Percentiles rank a stretch among this genome's conserved stretches.
These are phyloP conservation scores for Cladosporium sp. DNA, from an alignment of 2,329 filamentous ascomycete species.

Conservation along the genomic window DNA sequence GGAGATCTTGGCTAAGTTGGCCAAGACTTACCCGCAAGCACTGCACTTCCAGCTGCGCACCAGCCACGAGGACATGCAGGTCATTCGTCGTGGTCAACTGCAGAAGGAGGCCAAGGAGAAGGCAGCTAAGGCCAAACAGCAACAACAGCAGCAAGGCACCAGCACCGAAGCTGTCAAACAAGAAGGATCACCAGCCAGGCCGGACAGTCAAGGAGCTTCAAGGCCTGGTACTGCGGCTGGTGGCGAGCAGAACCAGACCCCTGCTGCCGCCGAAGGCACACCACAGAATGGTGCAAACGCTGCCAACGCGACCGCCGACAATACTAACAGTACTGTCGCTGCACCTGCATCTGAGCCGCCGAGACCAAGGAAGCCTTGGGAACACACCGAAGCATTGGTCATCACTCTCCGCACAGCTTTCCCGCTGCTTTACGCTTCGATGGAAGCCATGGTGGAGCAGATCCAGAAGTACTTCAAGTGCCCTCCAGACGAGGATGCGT, in stretches of 20 bases:
- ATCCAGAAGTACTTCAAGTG: conserved; percentile 99
- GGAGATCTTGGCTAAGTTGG: conserved; percentile 83
- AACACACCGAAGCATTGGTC: conserved; percentile 93
- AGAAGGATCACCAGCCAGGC: conserved; percentile 29
- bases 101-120: conserved; percentile 54
- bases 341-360: conserved; percentile 34
- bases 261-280: conserved; percentile 26
- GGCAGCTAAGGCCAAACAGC: conserved; percentile 56
- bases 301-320: background rate
- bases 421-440: conserved; percentile 87
- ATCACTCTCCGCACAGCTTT: conserved; percentile 94
- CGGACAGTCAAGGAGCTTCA: conserved; percentile 27
- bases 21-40: conserved; percentile 89
- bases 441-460: conserved; percentile 99
- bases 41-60: conserved; percentile 94
- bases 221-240: conserved; percentile 41
- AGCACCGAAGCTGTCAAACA: conserved; percentile 37
- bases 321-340: background rate
- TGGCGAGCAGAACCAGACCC: conserved; percentile 25
- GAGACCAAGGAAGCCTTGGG: conserved; percentile 77
- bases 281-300: conserved; percentile 24
- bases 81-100: conserved; percentile 78
- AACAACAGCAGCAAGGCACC: conserved; percentile 47
- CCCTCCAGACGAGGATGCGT: conserved; percentile 95
- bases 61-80: conserved; percentile 86